Evolutionary conservation across 2,329 filamentous ascomycete species (phyloP), one percentile per base, ranked within the genome.

Genomic region (Pezicula rhizophila): DNA sequence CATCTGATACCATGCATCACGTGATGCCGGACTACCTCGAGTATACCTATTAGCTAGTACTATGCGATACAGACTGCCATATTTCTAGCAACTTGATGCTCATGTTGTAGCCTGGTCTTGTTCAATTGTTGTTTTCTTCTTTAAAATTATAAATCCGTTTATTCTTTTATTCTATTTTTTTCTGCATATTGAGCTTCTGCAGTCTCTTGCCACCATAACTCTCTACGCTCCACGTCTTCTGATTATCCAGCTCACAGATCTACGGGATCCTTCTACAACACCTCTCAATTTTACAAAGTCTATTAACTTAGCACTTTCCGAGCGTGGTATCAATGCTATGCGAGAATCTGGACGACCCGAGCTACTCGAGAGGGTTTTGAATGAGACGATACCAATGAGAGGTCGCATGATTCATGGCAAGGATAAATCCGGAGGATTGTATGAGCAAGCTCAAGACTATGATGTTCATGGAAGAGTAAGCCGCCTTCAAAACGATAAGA

Each of bases 261-360:
- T 97, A 43, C 84, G 93, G 37, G 84, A 95, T 65, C 84, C 87
- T 2, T 78, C 81, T 2, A 96, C 88, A 1, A 82, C 84, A 26
- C 91, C 92, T 3, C 76, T 97, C 52, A 96, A 96, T 68, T 96
- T 96, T 64, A 95, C 91, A 52, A 95, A 90, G 67, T 97, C 93
- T n/a, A 99, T 99, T 73, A 99, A 99, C 64, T 72, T 99, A 48
- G 92, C 93, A 18, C 75, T 99, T 1, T 97, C 93, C 0, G 91
- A 97, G 66, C 83, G 93, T 50, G 93, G 93, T 28, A 91, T 97
- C 66, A 87, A 93, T 66, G 88, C 92, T 18, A 84, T 99, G 69
- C 79, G 80, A 46, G 74, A 87, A 58, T 81, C 87, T 1, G 79
- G 81, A 23, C 78, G 83, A 28, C 70, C 80, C 3, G 77, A 75